Evolutionary conservation across 2,329 filamentous ascomycete genomes (phyloP), one percentile per base, ranked within the genome.

Genomic region (Drechslerella stenobrocha): DNA sequence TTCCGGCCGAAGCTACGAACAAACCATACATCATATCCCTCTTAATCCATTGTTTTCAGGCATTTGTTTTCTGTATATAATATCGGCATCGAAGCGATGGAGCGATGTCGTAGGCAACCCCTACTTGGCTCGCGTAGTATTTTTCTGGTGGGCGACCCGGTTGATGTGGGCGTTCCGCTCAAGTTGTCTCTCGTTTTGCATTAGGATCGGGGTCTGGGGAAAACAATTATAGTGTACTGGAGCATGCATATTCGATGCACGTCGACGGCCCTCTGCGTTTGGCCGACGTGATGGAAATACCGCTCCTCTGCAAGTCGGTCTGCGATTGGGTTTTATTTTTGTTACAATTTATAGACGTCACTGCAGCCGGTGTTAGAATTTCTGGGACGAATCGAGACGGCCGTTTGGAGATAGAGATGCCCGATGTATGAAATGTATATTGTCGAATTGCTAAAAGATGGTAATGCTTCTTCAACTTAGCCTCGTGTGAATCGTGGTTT

Each of bases 41-140:
- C 9, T 23, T n/a, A 15, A 52, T 26, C 3, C 34, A n/a, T n/a
- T n/a, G n/a, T n/a, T n/a, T 20, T 13, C 3, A 32, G 9, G 50
- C 6, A 4, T 40, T 42, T 28, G 22, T 11, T 24, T 46, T 46
- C n/a, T 56, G 40, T 56, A 56, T 30, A 56, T 56, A 52, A 51
- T 64, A 56, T 64, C 44, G 15, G 40, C 35, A 50, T 48, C 51
- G 52, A 34, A 50, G 52, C 44, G 44, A 64, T 52, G 32, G 59
- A 46, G 58, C 46, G 47, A 57, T 40, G 52, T 47, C 45, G 47
- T 42, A 44, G 52, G 60, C 24, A 37, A 28, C 44, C 20, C 47
- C 37, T 34, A 46, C 30, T 52, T 65, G 52, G 60, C 57, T 47
- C 45, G 35, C 34, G 7, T 44, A 11, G 58, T 40, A 65, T 57